Percentiles rank a stretch among this genome's conserved stretches.
Evolutionary conservation across 2,329 filamentous ascomycete genomes (phyloP).

Genomic region (Colletotrichum nymphaeae): DNA sequence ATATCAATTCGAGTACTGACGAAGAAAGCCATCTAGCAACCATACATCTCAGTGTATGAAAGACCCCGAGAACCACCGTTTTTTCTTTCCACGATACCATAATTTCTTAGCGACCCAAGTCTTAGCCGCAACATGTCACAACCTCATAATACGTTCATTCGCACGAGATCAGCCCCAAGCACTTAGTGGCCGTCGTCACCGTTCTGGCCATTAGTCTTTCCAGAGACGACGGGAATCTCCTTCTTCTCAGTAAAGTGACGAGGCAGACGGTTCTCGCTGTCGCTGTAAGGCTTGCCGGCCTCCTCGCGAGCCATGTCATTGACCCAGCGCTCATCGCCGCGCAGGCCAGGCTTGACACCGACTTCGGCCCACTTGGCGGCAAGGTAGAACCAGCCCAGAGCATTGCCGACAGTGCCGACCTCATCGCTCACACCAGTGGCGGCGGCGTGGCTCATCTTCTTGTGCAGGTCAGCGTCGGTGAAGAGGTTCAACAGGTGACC

Average conservation of each 20-base stretch:
- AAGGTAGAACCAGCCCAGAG: constrained; percentile 82
- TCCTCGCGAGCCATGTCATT: constrained; percentile 79
- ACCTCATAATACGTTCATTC: not conserved
- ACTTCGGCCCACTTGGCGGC: constrained; percentile 72
- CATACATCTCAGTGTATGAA: not conserved
- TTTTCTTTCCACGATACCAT: not conserved
- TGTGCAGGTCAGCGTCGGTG: constrained; percentile 72
- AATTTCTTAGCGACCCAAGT: no score
- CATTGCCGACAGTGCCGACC: constrained; percentile 84
- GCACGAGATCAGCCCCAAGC: no score
- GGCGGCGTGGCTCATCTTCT: constrained; percentile 74
- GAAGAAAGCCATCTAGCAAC: not conserved
- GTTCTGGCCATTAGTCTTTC: constrained; percentile 1
- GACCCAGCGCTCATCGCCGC: constrained; percentile 74
- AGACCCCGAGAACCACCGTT: not conserved
- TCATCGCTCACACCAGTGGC: constrained; percentile 79
- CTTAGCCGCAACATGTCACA: not conserved
- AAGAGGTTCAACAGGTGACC: constrained; percentile 74
- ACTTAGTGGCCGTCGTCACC: not conserved
- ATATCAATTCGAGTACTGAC: not conserved
- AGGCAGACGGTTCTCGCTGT: constrained; percentile 72
- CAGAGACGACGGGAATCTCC: constrained; percentile 29
- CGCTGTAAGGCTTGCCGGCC: constrained; percentile 67
- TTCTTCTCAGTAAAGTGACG: constrained; percentile 52
- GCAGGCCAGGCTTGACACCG: constrained; percentile 59